These are phyloP conservation scores for Penicillium sp. DNA, from an alignment of 2,329 filamentous ascomycete species.

Conservation along the genomic window DNA sequence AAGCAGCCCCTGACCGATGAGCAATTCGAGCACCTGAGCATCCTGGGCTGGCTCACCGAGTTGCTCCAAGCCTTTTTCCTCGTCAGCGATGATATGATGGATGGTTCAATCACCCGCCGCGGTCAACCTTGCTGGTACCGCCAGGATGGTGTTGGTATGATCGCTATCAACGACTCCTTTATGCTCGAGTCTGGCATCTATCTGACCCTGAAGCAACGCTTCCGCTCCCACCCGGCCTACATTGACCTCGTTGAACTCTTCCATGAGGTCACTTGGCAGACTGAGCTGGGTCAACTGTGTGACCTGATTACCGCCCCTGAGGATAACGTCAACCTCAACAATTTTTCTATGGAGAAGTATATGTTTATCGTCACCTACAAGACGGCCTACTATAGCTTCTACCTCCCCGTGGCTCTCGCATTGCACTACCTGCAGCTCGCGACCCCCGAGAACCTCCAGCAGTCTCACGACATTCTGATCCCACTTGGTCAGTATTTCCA, in stretches of 20 bases:
- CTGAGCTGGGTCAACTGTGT: slow-evolving; percentile 89
- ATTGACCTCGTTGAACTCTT: slow-evolving; percentile 91
- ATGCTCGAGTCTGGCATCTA: slow-evolving; percentile 91
- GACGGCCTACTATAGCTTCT: slow-evolving; percentile 99
- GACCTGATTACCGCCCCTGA: slow-evolving; percentile 95
- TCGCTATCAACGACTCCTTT: slow-evolving; percentile 98
- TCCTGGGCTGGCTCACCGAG: slow-evolving; percentile 96
- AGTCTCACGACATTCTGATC: slow-evolving; percentile 85
- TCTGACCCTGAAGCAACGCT: slow-evolving; percentile 85
- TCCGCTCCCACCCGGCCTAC: slow-evolving; percentile 80
- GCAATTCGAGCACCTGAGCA: slow-evolving; percentile 81
- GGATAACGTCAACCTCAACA: slow-evolving; percentile 83
- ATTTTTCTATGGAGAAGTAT: slow-evolving; percentile 91
- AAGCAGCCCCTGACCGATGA: slow-evolving; percentile 64
- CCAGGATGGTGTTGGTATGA: slow-evolving; percentile 79
- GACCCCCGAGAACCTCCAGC: slow-evolving; percentile 80
- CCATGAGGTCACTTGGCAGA: slow-evolving; percentile 90
- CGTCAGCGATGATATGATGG: slow-evolving; percentile 98
- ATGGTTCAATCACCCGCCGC: slow-evolving; percentile 86
- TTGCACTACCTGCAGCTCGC: slow-evolving; percentile 80
- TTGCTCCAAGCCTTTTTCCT: slow-evolving; percentile 98
- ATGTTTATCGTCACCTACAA: slow-evolving; percentile 99
- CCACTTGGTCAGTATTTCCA: slow-evolving; percentile 99
- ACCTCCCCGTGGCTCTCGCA: slow-evolving; percentile 88
- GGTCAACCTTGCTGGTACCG: slow-evolving; percentile 96